Conservation (phyloP, 2,329 filamentous ascomycete species). For the Alternaria sp. region DNA sequence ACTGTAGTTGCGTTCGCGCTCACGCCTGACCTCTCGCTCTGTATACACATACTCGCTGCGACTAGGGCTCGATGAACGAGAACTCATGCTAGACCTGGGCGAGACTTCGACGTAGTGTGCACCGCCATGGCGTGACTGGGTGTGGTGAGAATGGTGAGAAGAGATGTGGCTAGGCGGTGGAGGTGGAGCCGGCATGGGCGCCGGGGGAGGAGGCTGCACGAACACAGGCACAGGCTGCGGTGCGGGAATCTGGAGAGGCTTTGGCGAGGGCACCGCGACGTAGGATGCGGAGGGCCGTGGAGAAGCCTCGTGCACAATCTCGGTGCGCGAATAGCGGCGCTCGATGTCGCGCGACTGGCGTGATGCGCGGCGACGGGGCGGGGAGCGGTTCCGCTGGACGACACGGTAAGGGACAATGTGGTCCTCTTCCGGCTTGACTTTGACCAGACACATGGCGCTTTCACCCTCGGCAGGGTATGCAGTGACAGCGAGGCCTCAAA, state of each 20-base stretch:
- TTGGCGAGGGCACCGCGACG: conserved; percentile 40
- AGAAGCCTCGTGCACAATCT: conserved; percentile 37
- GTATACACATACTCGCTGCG: conserved; percentile 51
- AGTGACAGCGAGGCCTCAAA: background rate
- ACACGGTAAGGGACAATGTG: conserved; percentile 50
- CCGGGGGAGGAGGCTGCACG: conserved; percentile 43
- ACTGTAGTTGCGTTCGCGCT: conserved; percentile 47
- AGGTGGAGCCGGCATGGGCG: conserved; percentile 37
- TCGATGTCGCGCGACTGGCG: conserved; percentile 25
- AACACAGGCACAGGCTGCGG: conserved; percentile 52
- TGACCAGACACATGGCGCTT: conserved; percentile 54
- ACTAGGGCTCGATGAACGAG: conserved; percentile 38
- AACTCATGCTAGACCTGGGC: conserved; percentile 43
- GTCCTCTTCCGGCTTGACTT: conserved; percentile 54
- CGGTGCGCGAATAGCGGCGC: conserved; percentile 40
- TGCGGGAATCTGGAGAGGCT: conserved; percentile 44
- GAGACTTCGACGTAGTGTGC: conserved; percentile 56
- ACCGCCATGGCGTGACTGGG: conserved; percentile 18
- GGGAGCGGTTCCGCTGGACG: conserved; percentile 36
- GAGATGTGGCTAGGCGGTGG: conserved; percentile 29
- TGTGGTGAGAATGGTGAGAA: conserved; percentile 14
- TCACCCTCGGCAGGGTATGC: conserved; percentile 2
- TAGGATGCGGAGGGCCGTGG: conserved; percentile 40
- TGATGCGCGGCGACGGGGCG: conserved; percentile 36
- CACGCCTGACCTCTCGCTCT: conserved; percentile 53